Evolutionary conservation across 768 basidiomycete species (phyloP), one percentile per base, ranked within the genome.

Genomic region (Kwoniella sp.): DNA sequence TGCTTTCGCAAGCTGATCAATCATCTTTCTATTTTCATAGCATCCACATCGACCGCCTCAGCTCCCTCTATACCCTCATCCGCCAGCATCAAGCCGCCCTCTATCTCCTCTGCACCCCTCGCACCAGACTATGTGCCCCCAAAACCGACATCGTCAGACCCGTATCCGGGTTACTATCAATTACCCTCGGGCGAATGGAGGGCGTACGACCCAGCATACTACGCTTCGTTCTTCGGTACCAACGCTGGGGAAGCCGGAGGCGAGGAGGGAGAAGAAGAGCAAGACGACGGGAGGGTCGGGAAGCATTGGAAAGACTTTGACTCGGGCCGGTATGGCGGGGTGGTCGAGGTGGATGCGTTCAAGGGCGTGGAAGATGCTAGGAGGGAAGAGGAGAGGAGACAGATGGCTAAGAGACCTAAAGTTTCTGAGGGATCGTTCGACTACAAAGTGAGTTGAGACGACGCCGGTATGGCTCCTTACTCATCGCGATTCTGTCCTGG

Each of bases 121-220:
- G 74, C 76, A 9, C 60, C 72, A 30, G 76, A 78, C 47, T 80
- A 73, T 63, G 59, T 71, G 2, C 79, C 79, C 0, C 79, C 77
- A 3, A 29, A 48, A 41, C 79, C 79, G 1, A 73, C 72, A 7
- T 7, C 61, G 1, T 48, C 52, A 15, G 79, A 80, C 55, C 77
- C 75, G 13, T 80, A 80, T 72, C 79, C 79, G 26, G 79, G 79
- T 20, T 80, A 78, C 60, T 80, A 80, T 63, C 75, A 71, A 51
- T 68, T 75, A 23, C 79, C 79, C 1, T 65, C 61, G 0, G 77
- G 77, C 22, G 31, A 69, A 58, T 80, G 76, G 76, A 70, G 70
- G 61, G 75, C 77, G 1, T 76, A 80, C 73, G 75, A 78, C 31
- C 71, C 73, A 38, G 69, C 66, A 28, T 78, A 74, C 58, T 80